Evolutionary conservation across 371 early-diverging fungal genomes (phyloP).

Genomic region (Massospora cicadina): DNA sequence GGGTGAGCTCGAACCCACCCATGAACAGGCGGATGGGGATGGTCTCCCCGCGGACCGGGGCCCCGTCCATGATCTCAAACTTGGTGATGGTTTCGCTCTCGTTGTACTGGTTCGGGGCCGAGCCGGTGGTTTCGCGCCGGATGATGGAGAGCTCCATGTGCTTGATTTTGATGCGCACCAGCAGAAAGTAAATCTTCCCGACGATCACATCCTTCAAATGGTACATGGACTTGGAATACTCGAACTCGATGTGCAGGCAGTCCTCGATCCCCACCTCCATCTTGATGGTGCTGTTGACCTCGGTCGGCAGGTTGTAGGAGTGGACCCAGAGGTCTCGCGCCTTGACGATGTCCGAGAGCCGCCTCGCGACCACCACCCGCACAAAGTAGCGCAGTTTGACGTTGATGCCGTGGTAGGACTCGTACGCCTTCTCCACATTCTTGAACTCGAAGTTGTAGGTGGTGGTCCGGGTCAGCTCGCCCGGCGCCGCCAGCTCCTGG

Average conservation of each 20-base stretch:
- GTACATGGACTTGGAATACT: constrained; percentile 53
- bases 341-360: constrained; percentile 52
- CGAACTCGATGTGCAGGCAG: constrained; percentile 81
- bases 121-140: constrained; percentile 91
- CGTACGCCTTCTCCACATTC: constrained; percentile 79
- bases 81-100: constrained; percentile 95
- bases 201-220: constrained; percentile 95
- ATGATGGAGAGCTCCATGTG: constrained; percentile 97
- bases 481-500: constrained; percentile 71
- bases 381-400: constrained; percentile 74
- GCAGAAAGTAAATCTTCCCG: constrained; percentile 93
- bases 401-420: constrained; percentile 79
- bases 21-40: constrained; percentile 95
- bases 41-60: constrained; percentile 93
- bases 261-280: constrained; percentile 94
- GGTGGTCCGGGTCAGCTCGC: constrained; percentile 45
- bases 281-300: constrained; percentile 67
- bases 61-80: constrained; percentile 98
- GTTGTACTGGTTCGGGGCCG: constrained; percentile 88
- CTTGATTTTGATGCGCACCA: constrained; percentile 98
- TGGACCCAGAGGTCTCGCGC: constrained; percentile 75
- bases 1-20: constrained; percentile 89
- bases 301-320: constrained; percentile 63
- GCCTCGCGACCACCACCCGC: constrained; percentile 49
- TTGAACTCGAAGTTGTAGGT: constrained; percentile 72